A percentile compares a stretch with the other conserved stretches of the same genome.
These are phyloP conservation scores for Ascoidea asiatica DNA, from an alignment of 805 yeast genomes.

Conservation along the genomic window DNA sequence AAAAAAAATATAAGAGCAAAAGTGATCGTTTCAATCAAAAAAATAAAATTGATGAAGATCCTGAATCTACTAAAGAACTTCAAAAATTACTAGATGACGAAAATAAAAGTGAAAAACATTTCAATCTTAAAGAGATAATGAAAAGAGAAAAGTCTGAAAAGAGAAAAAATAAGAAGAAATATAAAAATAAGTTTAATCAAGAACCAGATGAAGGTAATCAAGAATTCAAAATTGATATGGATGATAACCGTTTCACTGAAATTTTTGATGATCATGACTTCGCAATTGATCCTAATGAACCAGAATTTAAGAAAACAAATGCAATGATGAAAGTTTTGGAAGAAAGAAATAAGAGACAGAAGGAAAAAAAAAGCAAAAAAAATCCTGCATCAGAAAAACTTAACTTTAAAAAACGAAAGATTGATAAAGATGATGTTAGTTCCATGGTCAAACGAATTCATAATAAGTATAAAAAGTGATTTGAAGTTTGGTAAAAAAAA, in stretches of 20 bases:
- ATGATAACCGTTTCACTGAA: slow-evolving; percentile 77
- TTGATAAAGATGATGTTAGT: too few relatives aligned
- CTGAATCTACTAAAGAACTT: slow-evolving; percentile 48
- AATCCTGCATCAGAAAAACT: neutral
- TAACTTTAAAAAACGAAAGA: too few relatives aligned
- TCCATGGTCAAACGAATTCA: too few relatives aligned
- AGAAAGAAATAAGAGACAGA: slow-evolving; percentile 42
- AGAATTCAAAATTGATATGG: slow-evolving; percentile 52
- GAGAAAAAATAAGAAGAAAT: slow-evolving; percentile 32
- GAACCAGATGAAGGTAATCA: slow-evolving; percentile 31
- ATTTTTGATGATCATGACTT: slow-evolving; percentile 76
- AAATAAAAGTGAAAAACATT: slow-evolving; percentile 39
- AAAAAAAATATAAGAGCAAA: slow-evolving; percentile 14
- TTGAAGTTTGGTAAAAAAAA: too few relatives aligned
- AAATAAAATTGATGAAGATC: slow-evolving; percentile 18
- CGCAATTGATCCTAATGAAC: slow-evolving; percentile 87
- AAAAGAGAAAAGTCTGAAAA: slow-evolving; percentile 57
- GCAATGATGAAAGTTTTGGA: slow-evolving; percentile 75
- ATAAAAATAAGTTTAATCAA: slow-evolving; percentile 35
- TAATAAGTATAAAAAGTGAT: too few relatives aligned
- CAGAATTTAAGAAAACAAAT: slow-evolving; percentile 79
- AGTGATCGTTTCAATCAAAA: too few relatives aligned
- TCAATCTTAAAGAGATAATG: slow-evolving; percentile 64
- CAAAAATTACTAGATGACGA: slow-evolving; percentile 59
- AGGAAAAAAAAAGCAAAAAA: neutral